Conservation (phyloP, 2,329 filamentous ascomycete species). For the Fusarium sp. region DNA sequence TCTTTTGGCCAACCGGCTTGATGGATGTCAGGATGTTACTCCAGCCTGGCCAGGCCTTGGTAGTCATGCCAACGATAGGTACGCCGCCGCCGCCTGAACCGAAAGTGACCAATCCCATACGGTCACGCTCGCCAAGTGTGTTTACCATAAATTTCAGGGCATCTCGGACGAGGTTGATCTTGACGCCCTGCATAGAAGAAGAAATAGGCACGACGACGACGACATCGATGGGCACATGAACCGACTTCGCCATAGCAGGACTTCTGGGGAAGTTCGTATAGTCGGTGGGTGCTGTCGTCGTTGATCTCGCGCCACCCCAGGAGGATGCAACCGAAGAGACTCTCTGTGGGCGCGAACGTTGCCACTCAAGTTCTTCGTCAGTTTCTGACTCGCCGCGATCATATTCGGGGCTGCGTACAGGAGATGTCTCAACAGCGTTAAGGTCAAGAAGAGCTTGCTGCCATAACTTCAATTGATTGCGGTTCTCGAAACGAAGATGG, state of each 20-base stretch:
- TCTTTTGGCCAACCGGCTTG: conserved; percentile 95
- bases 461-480: conserved; percentile 88
- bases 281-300: conserved; percentile 88
- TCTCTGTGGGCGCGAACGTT: conserved; percentile 70
- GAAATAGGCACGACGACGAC: conserved; percentile 97
- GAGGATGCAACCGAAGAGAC: conserved; percentile 85
- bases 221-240: conserved; percentile 93
- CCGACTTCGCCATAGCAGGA: conserved; percentile 54
- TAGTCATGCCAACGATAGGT: conserved; percentile 97
- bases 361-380: conserved; percentile 86
- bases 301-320: conserved; percentile 83
- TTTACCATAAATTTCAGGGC: conserved; percentile 91
- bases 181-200: conserved; percentile 98
- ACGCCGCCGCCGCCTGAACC: conserved; percentile 93
- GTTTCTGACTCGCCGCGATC: conserved; percentile 83
- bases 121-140: conserved; percentile 88
- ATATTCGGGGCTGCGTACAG: conserved; percentile 76
- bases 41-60: conserved; percentile 94
- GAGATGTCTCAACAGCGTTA: conserved; percentile 73
- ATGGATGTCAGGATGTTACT: conserved; percentile 85
- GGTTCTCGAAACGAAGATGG: conserved; percentile 87
- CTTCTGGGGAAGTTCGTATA: conserved; percentile 77
- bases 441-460: conserved; percentile 86
- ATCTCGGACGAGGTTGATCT: conserved; percentile 93
- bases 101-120: conserved; percentile 97